Base-by-base conservation (phyloP, 345 rosid genomes). In the Rubroshorea leprosula region DNA sequence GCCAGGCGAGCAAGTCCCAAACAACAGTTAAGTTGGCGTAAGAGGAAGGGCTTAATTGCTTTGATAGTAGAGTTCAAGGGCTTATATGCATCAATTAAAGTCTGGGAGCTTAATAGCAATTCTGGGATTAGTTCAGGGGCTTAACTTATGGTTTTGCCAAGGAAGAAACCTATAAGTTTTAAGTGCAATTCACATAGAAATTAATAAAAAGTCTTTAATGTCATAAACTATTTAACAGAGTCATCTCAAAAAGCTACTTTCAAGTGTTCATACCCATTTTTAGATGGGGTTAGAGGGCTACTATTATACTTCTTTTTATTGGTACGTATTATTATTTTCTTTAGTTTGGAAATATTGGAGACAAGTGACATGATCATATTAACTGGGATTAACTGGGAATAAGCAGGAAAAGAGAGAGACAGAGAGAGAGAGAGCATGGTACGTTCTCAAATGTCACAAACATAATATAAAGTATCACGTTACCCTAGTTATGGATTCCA, bases 171-270 rank as follows among this genome's bases (percentile, higher is more conserved):
- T 50, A 39, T 55, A 48, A 60, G 51, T 35, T 57, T 45, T 50
- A 56, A 27, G 24, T 56, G 53, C 14, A 27, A 23, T 19, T 46
- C 58, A 63, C 27, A 59, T 29, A 22, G 50, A n/a, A 69, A 47
- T 26, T 39, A 46, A 57, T 23, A 10, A 55, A 25, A 23, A 51
- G 27, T 12, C 14, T 51, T 35, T 17, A 17, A 4, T 56, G 23
- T 47, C 38, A 14, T 3, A 29, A 45, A 35, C 31, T 35, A 6
- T 35, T 35, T 29, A 23, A 29, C 17, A 20, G 24, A 67, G 15
- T 19, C 27, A 51, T 49, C 25, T 44, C 20, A 35, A 15, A 35
- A 43, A 70, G 51, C 25, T 56, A 44, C 54, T 59, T 55, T 44
- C 54, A 59, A 61, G 56, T 38, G 49, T 48, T 55, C 18, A 51